Evolutionary conservation across 768 basidiomycete genomes (phyloP), one percentile per base, ranked within the genome.

Genomic region (Leucosporidium yakuticum): DNA sequence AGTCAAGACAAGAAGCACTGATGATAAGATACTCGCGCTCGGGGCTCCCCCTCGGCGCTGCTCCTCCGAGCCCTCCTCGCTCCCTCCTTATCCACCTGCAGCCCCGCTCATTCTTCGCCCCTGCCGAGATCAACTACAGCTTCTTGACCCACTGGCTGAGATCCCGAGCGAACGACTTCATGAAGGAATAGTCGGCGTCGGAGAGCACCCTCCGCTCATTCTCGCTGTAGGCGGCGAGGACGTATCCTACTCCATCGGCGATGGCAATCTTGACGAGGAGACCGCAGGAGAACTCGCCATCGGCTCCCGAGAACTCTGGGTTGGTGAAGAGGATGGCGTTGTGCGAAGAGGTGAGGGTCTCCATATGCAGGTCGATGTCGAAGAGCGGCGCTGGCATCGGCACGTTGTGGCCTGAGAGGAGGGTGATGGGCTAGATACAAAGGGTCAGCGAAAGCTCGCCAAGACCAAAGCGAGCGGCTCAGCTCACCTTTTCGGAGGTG

Each of bases 181-280:
- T 1, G 36, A 70, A 70, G 15, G 62, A 29, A 25, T 67, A 47
- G 49, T 70, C 69, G 51, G 67, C 69, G 44, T 54, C 29, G 54
- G 67, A 64, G 36, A 72, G 47, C 15, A 72, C 68, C 5, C 71
- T 36, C 15, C 65, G n/a, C 11, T 5, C 6, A 44, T 66, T 62
- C 56, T 72, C 67, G 11, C 31, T 54, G 55, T 67, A 72, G 34
- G 59, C 63, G 4, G 68, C 67, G 48, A 72, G 60, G 21, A 67
- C 21, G 56, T 64, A 72, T 1, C 67, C 71, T 17, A 32, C 50
- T 27, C 49, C 60, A 15, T 63, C 44, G 15, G 29, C 65, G 31
- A 9, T 9, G 1, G 29, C 58, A 12, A 72, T 47, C 54, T 64
- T 63, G 48, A 66, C 65, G n/a, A 72, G 34, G 12, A 72, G 29